Conservation (phyloP, 352 stramenopile species). For the Nothophytophthora sp. region DNA sequence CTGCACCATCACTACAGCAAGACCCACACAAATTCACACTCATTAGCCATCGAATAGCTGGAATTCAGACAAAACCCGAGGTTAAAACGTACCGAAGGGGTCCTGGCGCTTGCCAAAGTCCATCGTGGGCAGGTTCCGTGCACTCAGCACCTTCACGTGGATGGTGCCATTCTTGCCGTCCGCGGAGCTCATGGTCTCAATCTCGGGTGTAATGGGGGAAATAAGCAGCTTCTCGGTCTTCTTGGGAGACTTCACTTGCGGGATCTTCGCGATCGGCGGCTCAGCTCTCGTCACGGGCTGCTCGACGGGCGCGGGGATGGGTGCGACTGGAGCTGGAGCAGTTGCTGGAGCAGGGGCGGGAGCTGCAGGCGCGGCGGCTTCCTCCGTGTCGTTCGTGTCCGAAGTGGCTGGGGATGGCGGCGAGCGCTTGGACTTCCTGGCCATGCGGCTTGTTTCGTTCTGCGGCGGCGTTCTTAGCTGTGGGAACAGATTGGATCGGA, state of each 20-base stretch:
- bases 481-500: no score
- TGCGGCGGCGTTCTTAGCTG: conserved; percentile 31
- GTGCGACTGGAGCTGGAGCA: not conserved
- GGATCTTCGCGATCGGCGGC: no score
- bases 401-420: conserved; percentile 8
- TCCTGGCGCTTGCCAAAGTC: conserved; percentile 84
- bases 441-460: conserved; percentile 28
- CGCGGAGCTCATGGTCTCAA: conserved; percentile 1
- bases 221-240: conserved; percentile 13
- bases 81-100: conserved; percentile 50
- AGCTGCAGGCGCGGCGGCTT: conserved; percentile 8
- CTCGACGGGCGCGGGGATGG: not conserved
- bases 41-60: conserved; percentile 10
- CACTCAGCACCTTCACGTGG: conserved; percentile 70
- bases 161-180: conserved; percentile 60
- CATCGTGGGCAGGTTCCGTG: conserved; percentile 65
- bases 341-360: conserved; percentile 9
- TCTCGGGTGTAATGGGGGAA: conserved; percentile 5
- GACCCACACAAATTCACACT: not conserved
- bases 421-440: conserved; percentile 30
- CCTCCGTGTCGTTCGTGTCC: not conserved
- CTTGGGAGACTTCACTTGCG: no score
- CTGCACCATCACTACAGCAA: conserved; percentile 59
- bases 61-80: no score
- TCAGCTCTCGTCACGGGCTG: not conserved